Conservation (phyloP, 1,284 basidiomycete genomes). For the Chiua sp. region DNA sequence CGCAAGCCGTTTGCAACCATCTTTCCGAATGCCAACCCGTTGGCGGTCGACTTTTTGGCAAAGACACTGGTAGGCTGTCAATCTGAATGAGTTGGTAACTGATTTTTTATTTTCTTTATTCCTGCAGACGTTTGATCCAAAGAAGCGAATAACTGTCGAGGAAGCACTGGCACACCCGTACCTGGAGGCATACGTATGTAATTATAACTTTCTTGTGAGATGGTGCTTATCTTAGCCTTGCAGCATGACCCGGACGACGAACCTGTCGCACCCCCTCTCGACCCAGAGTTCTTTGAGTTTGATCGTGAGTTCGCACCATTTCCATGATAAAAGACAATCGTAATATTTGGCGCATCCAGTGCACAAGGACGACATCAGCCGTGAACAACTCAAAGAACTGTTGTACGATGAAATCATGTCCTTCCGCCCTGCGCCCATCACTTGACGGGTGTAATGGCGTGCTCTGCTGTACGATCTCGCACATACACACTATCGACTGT, state of each 20-base stretch:
- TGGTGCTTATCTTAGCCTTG: constrained; percentile 10
- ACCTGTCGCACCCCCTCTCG: constrained; percentile 88
- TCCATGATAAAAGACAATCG: neutral
- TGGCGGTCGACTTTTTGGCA: constrained; percentile 92
- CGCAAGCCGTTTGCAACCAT: constrained; percentile 76
- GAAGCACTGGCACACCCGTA: constrained; percentile 93
- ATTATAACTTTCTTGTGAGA: neutral
- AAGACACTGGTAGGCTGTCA: constrained; percentile 77
- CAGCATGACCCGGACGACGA: constrained; percentile 94
- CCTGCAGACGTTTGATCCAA: constrained; percentile 85
- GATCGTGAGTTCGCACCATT: constrained; percentile 51
- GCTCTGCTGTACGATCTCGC: constrained; percentile 9
- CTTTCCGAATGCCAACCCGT: constrained; percentile 87
- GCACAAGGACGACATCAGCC: constrained; percentile 92
- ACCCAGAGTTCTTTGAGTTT: constrained; percentile 94
- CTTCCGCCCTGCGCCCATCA: constrained; percentile 72
- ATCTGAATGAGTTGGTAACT: constrained; percentile 6
- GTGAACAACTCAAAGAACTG: constrained; percentile 77
- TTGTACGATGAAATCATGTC: constrained; percentile 79
- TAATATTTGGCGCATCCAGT: constrained; percentile 48
- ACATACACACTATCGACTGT: constrained; percentile 8
- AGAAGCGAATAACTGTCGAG: constrained; percentile 92
- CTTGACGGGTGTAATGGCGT: constrained; percentile 27
- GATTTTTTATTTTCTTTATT: neutral
- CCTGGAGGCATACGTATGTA: constrained; percentile 85